Percentiles rank a stretch among this genome's conserved stretches.
Conservation (phyloP, 768 basidiomycete species). For the Pleurotus giganteus region DNA sequence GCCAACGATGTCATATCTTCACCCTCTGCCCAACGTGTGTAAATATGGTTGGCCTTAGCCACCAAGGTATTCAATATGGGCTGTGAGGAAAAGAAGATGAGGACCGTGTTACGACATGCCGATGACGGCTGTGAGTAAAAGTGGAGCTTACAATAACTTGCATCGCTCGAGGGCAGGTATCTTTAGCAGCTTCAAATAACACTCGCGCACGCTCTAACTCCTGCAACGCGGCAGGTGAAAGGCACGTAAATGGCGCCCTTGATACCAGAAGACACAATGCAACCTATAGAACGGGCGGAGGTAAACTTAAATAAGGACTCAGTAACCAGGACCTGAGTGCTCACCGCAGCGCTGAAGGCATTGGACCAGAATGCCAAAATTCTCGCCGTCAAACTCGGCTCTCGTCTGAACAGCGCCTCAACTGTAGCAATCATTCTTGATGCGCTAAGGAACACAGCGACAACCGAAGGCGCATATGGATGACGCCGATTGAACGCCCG, state of each 20-base stretch:
- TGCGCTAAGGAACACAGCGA: conserved; percentile 65
- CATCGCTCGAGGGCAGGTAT: conserved; percentile 42
- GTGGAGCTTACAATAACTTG: conserved; percentile 41
- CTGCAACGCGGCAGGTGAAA: conserved; percentile 61
- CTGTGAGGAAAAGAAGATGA: conserved; percentile 20
- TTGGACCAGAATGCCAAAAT: conserved; percentile 55
- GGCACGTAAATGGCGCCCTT: conserved; percentile 63
- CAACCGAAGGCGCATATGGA: conserved; percentile 67
- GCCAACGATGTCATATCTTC: conserved; percentile 44
- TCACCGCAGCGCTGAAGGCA: conserved; percentile 50
- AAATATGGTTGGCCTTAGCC: conserved; percentile 48
- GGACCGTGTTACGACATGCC: conserved; percentile 6
- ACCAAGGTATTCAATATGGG: conserved; percentile 49
- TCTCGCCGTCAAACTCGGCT: conserved; percentile 57
- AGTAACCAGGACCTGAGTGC: conserved; percentile 15
- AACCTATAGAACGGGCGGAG: conserved; percentile 28
- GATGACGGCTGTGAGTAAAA: neutral
- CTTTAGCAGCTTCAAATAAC: conserved; percentile 43
- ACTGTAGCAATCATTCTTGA: conserved; percentile 62
- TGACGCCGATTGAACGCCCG: conserved; percentile 59
- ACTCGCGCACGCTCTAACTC: conserved; percentile 52
- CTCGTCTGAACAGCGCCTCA: conserved; percentile 51
- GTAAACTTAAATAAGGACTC: neutral
- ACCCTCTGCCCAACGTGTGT: conserved; percentile 43
- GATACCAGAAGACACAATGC: conserved; percentile 54